Conservation (phyloP, 306 rosid species). For the Vigna hirtella region DNA sequence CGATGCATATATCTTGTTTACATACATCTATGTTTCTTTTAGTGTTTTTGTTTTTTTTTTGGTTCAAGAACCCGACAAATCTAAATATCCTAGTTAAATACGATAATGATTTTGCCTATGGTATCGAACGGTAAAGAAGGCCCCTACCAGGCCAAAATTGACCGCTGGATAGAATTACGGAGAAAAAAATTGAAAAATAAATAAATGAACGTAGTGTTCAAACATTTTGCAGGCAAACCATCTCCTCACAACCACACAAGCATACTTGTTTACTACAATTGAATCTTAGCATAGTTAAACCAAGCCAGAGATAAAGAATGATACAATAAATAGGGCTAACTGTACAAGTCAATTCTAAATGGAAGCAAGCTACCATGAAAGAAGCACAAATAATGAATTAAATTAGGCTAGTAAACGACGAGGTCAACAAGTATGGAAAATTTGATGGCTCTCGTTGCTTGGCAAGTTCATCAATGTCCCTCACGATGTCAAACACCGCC, state of each 20-base stretch:
- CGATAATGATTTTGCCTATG: too few species aligned
- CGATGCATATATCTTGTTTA: too few species aligned
- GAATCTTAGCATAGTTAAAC: constrained; percentile 43
- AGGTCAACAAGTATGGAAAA: constrained; percentile 78
- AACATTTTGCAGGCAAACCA: constrained; percentile 37
- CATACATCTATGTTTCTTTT: too few species aligned
- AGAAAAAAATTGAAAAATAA: not conserved
- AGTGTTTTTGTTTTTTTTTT: too few species aligned
- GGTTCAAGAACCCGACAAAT: too few species aligned
- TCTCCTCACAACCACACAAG: constrained; percentile 25
- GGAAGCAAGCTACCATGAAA: constrained; percentile 24
- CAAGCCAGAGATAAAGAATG: constrained; percentile 60
- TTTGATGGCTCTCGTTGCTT: constrained; percentile 70
- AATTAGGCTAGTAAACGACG: constrained; percentile 79
- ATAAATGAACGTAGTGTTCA: not conserved
- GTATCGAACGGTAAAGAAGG: too few species aligned
- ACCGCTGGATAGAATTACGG: not conserved
- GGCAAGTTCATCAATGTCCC: constrained; percentile 87
- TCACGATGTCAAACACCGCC: constrained; percentile 91
- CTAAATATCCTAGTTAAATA: too few species aligned
- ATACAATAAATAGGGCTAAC: constrained; percentile 47
- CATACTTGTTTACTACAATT: constrained; percentile 44
- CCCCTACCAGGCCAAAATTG: too few species aligned
- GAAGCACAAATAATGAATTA: constrained; percentile 41
- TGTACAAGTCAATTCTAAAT: constrained; percentile 65